Base-by-base conservation (phyloP, 2,329 filamentous ascomycete genomes). In the Apiospora sp. region DNA sequence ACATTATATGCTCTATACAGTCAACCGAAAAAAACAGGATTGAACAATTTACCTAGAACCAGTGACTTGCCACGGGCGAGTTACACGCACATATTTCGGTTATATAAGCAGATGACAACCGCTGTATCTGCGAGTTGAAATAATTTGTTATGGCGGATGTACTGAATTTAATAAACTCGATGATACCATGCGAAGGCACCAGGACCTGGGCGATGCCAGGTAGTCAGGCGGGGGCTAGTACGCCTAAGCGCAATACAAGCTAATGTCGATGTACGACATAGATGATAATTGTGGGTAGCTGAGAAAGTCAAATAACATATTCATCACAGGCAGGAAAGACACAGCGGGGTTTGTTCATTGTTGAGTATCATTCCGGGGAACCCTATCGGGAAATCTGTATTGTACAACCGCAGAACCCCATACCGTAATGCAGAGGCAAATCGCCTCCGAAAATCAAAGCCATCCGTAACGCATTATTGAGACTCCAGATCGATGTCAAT, bases 401-500 rank as follows among this genome's bases (percentile, higher is more conserved):
- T 92, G 90, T 92, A 92, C 90, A 92, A 86, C 89, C 90, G 87
- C 89, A 70, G 85, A 91, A 92, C 89, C 90, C 90, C 90, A 83
- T 85, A 90, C 89, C 87, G 88, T 89, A 90, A 87, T 88, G 86
- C 87, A 86, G 90, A 91, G 89, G 91, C 89, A 70, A 73, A 91
- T 89, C 91, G 88, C 87, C 89, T 89, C 89, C 87, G 86, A 88
- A 88, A 87, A 86, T 84, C 86, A 89, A 86, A 85, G 87, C 90
- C 89, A 91, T 92, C 90, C 90, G 89, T 92, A 91, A 92, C 90
- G 90, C 90, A 92, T 92, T 92, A 92, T 88, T 80, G 85, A 89
- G 86, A 89, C 85, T 85, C 87, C 86, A 84, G 81, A 80, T 79
- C 77, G 79, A 80, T 78, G 79, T 79, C 73, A 76, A 51, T 54